A percentile compares a stretch with the other conserved stretches of the same genome.
Conservation (phyloP, 2,329 filamentous ascomycete genomes). For the Calonectria multiphialidica region DNA sequence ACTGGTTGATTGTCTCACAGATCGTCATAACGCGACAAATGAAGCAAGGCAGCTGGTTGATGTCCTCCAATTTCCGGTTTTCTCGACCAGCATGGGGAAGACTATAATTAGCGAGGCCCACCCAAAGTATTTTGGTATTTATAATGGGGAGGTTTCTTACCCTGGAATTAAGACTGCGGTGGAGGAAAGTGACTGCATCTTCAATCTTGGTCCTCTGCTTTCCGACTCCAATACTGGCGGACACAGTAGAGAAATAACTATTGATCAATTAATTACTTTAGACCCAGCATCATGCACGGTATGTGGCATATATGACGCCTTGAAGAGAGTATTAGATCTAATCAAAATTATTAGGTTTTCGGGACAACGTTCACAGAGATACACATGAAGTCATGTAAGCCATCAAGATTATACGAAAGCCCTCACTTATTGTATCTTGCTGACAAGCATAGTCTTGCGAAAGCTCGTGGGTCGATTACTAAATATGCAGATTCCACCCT, state of each 20-base stretch:
- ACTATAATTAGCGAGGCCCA: constrained; percentile 17
- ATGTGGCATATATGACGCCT: not conserved
- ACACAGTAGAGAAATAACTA: constrained; percentile 19
- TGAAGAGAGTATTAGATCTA: not conserved
- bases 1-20: constrained; percentile 20
- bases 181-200: constrained; percentile 22
- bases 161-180: constrained; percentile 19
- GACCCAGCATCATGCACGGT: constrained; percentile 17
- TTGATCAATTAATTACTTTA: constrained; percentile 10
- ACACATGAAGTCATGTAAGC: constrained; percentile 17
- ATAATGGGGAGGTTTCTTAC: constrained; percentile 25
- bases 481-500: not conserved
- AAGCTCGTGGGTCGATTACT: not conserved
- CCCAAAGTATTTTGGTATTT: constrained; percentile 16
- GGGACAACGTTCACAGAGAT: not conserved
- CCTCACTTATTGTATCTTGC: not conserved
- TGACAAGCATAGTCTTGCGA: constrained; percentile 1
- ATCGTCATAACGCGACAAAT: constrained; percentile 7
- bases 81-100: constrained; percentile 25
- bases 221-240: constrained; percentile 25
- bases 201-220: constrained; percentile 22
- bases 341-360: not conserved
- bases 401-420: not conserved
- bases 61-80: constrained; percentile 6
- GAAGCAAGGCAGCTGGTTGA: constrained; percentile 12